A percentile compares a stretch with the other conserved stretches of the same genome.
phyloP scores from a whole-genome alignment of 176 grass and related monocot genomes.

The Calamus simplicifolius region DNA sequence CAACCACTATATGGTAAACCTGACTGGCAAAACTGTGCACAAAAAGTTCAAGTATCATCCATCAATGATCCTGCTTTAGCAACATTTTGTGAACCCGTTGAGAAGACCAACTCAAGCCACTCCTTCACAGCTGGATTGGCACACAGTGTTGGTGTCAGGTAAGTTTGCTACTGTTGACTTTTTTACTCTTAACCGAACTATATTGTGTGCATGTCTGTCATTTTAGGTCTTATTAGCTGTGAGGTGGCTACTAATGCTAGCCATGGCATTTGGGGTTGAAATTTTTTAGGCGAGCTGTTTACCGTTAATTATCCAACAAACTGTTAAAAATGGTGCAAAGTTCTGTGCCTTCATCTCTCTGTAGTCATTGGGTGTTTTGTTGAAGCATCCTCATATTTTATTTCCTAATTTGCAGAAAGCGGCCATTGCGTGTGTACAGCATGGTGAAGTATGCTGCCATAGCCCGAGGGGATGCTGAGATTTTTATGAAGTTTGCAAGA shows the following conservation, averaged over 20 bases:
- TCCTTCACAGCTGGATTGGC: constrained; percentile 74
- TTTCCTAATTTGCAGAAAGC: constrained; percentile 52
- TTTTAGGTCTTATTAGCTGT: no score
- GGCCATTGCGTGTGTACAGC: constrained; percentile 79
- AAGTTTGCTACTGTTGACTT: constrained; percentile 7
- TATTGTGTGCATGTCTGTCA: no score
- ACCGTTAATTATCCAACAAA: no score
- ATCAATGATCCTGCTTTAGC: constrained; percentile 70
- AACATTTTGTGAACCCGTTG: constrained; percentile 91
- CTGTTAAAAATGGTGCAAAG: no score
- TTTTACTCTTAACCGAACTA: neutral
- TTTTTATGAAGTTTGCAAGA: constrained; percentile 97
- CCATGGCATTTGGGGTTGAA: no score
- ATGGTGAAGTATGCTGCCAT: constrained; percentile 98
- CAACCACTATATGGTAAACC: constrained; percentile 52
- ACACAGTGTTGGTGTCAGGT: constrained; percentile 79
- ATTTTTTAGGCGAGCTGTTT: no score
- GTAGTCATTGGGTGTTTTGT: no score
- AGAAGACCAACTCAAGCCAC: constrained; percentile 93
- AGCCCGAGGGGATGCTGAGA: constrained; percentile 82
- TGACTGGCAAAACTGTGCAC: constrained; percentile 40
- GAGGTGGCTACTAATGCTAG: no score
- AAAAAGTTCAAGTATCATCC: constrained; percentile 64
- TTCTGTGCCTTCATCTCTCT: no score
- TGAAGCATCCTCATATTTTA: neutral